Evolutionary conservation across 148 eudicot genomes (phyloP), one percentile per base, ranked within the genome.

Genomic region (Cornus controversa): DNA sequence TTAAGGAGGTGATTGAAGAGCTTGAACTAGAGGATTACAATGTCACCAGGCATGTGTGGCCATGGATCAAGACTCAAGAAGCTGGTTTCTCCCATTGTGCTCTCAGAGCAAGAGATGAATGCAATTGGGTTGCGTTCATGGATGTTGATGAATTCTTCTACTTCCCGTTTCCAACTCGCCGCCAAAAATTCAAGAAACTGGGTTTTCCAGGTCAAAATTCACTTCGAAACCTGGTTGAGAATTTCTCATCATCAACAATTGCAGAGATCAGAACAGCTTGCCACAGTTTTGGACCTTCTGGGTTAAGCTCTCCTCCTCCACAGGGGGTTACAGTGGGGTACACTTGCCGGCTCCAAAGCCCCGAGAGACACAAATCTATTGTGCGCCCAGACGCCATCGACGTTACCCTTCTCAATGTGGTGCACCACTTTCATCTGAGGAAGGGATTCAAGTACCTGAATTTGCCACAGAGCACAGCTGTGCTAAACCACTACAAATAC

Each of bases 51-150:
- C 94, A 93, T 64, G 81, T 85, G 10, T 96, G 99, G 99, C 99
- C 98, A 0, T 96, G 99, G 99, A 87, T 96, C 29, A 96, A 96
- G 87, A 84, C 97, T 15, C 99, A 96, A 76, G 99, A 96, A 78
- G 99, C 98, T 0, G 99, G 99, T 4, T 93, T 96, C 75, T 92
- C 99, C 0, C 99, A 96, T 66, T 93, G 98, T 70, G 96, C 91
- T 79, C 74, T 96, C 20, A 84, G 95, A 81, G 91, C 97, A 5
- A 85, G 83, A 63, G 86, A 81, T 0, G 87, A 89, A 54, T 96
- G 99, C 78, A 81, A 80, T 45, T 96, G 99, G 99, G 91, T 96
- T 34, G 92, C 86, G 6, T 96, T 93, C 83, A 92, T 96, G 89
- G 99, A 96, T 66, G 98, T 92, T 5, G 99, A 96, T 50, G 99